These are phyloP conservation scores for Kokia cookei DNA, from an alignment of 441 rosid species.

Conservation along the genomic window DNA sequence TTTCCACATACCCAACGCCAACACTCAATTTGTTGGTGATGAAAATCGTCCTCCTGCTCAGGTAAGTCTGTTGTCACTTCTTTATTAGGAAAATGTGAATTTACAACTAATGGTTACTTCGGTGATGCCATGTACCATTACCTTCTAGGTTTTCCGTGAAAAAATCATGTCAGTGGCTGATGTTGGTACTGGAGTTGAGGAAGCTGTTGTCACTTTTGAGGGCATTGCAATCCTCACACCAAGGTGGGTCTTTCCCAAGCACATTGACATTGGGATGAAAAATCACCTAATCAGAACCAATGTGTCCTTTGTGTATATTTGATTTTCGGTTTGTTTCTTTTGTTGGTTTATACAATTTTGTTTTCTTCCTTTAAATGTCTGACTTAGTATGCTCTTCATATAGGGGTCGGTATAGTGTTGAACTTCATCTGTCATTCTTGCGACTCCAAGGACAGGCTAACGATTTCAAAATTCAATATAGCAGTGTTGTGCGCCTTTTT, in stretches of 20 bases:
- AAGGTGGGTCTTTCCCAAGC: constrained; percentile 36
- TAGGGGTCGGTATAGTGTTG: constrained; percentile 96
- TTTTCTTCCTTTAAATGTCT: background rate
- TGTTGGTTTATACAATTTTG: background rate
- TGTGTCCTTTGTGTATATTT: background rate
- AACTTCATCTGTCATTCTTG: constrained; percentile 89
- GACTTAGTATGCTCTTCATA: background rate
- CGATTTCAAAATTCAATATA: constrained; percentile 96
- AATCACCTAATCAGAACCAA: background rate
- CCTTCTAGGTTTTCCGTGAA: constrained; percentile 69
- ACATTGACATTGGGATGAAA: background rate
- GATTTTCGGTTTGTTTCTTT: background rate
- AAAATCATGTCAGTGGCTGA: constrained; percentile 74
- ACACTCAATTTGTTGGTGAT: constrained; percentile 89
- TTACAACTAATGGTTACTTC: background rate
- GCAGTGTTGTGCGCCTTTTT: constrained; percentile 91
- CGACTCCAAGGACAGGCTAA: constrained; percentile 95
- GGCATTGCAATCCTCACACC: constrained; percentile 92
- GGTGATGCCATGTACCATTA: constrained; percentile 4
- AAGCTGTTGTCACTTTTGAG: constrained; percentile 87
- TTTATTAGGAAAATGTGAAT: background rate
- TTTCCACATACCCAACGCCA: constrained; percentile 85
- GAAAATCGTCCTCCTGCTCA: constrained; percentile 87
- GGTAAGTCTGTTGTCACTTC: constrained; percentile 28
- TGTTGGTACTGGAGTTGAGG: constrained; percentile 82